These are phyloP conservation scores for Kwoniella dejecticola DNA, from an alignment of 768 basidiomycete genomes.

Conservation along the genomic window DNA sequence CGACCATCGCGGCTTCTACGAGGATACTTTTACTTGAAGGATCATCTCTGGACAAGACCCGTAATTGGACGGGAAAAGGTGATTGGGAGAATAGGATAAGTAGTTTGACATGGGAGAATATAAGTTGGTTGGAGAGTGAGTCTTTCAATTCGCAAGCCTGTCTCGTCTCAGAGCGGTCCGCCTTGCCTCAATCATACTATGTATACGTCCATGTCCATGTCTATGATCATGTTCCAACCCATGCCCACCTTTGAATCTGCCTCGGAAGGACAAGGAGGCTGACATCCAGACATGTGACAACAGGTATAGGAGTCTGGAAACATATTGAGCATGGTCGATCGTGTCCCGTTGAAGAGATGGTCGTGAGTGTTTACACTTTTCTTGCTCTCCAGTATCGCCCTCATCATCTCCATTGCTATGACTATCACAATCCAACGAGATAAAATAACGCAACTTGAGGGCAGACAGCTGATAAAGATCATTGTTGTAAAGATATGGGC, in stretches of 20 bases:
- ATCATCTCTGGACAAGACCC: constrained; percentile 69
- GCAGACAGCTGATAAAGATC: not conserved
- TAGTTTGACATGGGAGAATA: constrained; percentile 56
- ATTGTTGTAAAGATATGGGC: constrained; percentile 69
- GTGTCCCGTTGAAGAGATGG: constrained; percentile 77
- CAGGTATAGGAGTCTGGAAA: constrained; percentile 83
- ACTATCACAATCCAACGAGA: not conserved
- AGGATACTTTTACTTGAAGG: constrained; percentile 78
- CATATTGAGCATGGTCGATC: constrained; percentile 71
- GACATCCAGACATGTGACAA: not conserved
- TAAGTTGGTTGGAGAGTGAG: constrained; percentile 54
- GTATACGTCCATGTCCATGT: too few species aligned
- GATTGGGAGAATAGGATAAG: constrained; percentile 56
- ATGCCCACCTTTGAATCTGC: too few species aligned
- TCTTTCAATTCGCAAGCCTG: not conserved
- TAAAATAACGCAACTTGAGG: not conserved
- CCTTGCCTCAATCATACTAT: too few species aligned
- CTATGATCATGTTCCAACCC: too few species aligned
- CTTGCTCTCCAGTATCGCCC: too few species aligned
- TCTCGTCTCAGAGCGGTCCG: too few species aligned
- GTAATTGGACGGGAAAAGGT: constrained; percentile 63
- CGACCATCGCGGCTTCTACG: constrained; percentile 61
- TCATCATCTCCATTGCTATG: not conserved
- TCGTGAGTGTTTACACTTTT: too few species aligned
- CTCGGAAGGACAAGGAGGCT: too few species aligned